Evolutionary conservation across 345 rosid species (phyloP).

Genomic region (Populus simonii): DNA sequence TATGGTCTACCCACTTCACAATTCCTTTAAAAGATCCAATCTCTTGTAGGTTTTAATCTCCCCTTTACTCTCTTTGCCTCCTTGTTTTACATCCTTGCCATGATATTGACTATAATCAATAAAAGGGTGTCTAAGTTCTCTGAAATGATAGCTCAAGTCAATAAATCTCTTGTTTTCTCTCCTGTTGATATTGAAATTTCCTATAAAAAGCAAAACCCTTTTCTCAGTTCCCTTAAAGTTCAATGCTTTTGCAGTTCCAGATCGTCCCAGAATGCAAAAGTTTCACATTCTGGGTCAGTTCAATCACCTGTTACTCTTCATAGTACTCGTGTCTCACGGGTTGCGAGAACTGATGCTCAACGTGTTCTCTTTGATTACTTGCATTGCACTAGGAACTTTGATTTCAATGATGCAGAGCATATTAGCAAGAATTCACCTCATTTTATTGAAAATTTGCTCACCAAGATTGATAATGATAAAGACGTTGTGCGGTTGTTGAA

Average conservation of each 20-base stretch:
- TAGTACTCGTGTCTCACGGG: conserved; percentile 32
- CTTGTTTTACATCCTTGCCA: conserved; percentile 19
- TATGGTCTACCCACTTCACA: too few relatives aligned
- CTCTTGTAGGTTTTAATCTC: neutral
- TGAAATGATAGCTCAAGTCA: conserved; percentile 39
- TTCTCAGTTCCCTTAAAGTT: conserved; percentile 24
- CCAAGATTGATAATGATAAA: conserved; percentile 43
- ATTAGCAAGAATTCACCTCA: conserved; percentile 73
- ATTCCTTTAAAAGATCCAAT: neutral
- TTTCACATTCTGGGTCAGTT: conserved; percentile 22
- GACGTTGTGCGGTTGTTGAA: conserved; percentile 45
- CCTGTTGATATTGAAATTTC: conserved; percentile 27
- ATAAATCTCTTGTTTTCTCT: conserved; percentile 22
- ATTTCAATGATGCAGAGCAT: conserved; percentile 70
- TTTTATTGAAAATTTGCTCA: conserved; percentile 48
- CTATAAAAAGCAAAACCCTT: conserved; percentile 24
- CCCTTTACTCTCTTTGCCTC: neutral
- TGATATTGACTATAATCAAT: conserved; percentile 34
- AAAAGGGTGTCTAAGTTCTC: conserved; percentile 22
- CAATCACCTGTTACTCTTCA: conserved; percentile 24
- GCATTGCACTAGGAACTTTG: conserved; percentile 57
- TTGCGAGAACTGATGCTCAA: conserved; percentile 49
- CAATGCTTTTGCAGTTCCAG: conserved; percentile 31
- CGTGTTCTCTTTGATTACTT: conserved; percentile 71
- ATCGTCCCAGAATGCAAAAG: conserved; percentile 18